Base-by-base conservation (phyloP, 441 rosid genomes). In the Raphanus hybrid region DNA sequence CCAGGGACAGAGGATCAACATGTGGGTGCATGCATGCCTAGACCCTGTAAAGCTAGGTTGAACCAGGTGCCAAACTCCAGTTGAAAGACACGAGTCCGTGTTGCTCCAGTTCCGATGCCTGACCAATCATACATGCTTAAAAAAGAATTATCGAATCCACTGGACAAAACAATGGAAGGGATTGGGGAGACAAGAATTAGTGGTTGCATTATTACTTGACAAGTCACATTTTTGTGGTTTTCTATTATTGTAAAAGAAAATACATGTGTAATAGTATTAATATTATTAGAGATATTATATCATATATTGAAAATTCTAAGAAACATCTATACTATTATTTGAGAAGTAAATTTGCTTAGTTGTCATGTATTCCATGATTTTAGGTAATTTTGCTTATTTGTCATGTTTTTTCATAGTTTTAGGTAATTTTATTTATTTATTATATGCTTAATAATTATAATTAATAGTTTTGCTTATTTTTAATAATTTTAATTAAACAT, bases 171-270 rank as follows among this genome's bases (percentile, higher is more conserved):
- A 4, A 5, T 37, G 32, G 32, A 18, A 16, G 52, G 29, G 15
- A 64, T 4, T 64, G 68, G 68, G 68, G 52, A 64, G 68, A 64
- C 68, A 64, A 64, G 29, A 39, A 10, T 5, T 18, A 18, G 69
- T 64, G 69, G 54, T 10, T 18, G 69, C 54, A 39, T 9, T 64
- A 35, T 35, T 18, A 18, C 9, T 35, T 37, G 50, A 37, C n/a
- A 64, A 64, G 48, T 18, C 2, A 16, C 15, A 64, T 64, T 37
- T 37, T 37, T 15, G 29, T 8, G 50, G 29, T 37, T 10, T 14
- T 64, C 48, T 41, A 65, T 41, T 41, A 10, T 65, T 65, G 9
- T 39, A 18, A 29, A 35, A 15, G 14, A 8, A 8, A 12, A 20
- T 35, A 26, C 15, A 64, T 65, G 16, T 11, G 16, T 61, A 15